Evolutionary conservation across 768 basidiomycete genomes (phyloP).

Genomic region (Hypholoma sublateritium): DNA sequence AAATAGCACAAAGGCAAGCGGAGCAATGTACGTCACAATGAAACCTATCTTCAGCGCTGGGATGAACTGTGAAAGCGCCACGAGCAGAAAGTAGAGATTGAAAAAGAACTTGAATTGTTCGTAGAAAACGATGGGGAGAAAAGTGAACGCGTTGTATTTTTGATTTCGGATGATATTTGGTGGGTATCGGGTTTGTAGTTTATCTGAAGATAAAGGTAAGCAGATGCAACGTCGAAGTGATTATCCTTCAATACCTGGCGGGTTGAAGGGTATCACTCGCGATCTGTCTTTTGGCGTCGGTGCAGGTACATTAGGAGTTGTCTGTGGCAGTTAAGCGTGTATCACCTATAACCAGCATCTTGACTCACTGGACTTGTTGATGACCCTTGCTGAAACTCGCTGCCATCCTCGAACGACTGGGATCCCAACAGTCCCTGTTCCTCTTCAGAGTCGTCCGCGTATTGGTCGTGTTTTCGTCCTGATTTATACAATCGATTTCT

Average conservation of each 20-base stretch:
- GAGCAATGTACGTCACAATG: conserved; percentile 93
- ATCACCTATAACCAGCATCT: background rate
- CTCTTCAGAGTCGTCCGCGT: conserved; percentile 66
- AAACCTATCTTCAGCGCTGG: conserved; percentile 97
- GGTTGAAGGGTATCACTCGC: conserved; percentile 74
- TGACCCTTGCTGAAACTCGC: conserved; percentile 11
- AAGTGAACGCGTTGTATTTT: conserved; percentile 97
- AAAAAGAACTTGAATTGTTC: conserved; percentile 99
- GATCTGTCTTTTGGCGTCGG: conserved; percentile 63
- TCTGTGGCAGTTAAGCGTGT: conserved; percentile 11
- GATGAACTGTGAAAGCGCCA: conserved; percentile 93
- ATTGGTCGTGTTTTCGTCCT: conserved; percentile 52
- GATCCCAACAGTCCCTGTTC: conserved; percentile 20
- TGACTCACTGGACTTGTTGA: background rate
- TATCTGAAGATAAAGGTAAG: conserved; percentile 44
- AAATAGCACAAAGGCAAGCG: conserved; percentile 89
- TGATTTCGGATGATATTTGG: conserved; percentile 95
- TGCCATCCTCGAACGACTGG: conserved; percentile 9
- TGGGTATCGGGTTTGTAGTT: conserved; percentile 69
- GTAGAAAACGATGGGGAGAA: conserved; percentile 95
- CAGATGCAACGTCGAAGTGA: background rate
- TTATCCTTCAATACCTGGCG: conserved; percentile 44
- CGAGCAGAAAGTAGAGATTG: conserved; percentile 97
- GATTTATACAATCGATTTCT: conserved; percentile 28
- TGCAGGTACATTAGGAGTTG: conserved; percentile 22